Conservation (phyloP, 1,284 basidiomycete species). For the Ceratobasidium sp. region DNA sequence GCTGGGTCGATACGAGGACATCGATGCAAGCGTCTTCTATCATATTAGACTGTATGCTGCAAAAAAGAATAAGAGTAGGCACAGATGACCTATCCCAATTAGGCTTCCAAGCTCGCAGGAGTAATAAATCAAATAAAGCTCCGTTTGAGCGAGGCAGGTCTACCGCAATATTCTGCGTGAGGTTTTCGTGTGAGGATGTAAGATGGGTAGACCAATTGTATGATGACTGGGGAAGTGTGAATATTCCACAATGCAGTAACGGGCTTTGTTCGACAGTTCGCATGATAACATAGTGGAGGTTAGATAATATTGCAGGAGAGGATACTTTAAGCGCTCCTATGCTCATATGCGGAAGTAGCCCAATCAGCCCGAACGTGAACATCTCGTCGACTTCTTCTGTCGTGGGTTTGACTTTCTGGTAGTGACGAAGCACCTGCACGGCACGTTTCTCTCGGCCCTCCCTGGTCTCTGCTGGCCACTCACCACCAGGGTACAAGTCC, state of each 20-base stretch:
- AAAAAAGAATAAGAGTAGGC: background rate
- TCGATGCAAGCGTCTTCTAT: background rate
- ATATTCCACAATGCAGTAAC: too few relatives aligned
- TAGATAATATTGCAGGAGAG: background rate
- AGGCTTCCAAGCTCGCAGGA: background rate
- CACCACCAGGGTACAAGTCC: background rate
- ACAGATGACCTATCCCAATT: background rate
- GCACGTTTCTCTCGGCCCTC: background rate
- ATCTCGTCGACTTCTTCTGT: background rate
- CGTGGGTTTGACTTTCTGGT: background rate
- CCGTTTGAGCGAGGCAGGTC: background rate
- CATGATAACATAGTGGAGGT: too few relatives aligned
- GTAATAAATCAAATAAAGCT: background rate
- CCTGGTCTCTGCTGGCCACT: background rate
- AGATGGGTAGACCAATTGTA: background rate
- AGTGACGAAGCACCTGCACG: background rate
- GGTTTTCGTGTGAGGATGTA: background rate
- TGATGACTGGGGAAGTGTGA: background rate
- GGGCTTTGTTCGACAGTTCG: too few relatives aligned
- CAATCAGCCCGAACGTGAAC: background rate
- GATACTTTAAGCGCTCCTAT: background rate
- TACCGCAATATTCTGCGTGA: background rate
- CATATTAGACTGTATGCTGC: background rate
- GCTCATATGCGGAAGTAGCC: background rate
- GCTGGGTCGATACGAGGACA: background rate